A percentile compares a stretch with the other conserved stretches of the same genome.
Evolutionary conservation across 768 basidiomycete genomes (phyloP).

Genomic region (Cystofilobasidium capitatum): DNA sequence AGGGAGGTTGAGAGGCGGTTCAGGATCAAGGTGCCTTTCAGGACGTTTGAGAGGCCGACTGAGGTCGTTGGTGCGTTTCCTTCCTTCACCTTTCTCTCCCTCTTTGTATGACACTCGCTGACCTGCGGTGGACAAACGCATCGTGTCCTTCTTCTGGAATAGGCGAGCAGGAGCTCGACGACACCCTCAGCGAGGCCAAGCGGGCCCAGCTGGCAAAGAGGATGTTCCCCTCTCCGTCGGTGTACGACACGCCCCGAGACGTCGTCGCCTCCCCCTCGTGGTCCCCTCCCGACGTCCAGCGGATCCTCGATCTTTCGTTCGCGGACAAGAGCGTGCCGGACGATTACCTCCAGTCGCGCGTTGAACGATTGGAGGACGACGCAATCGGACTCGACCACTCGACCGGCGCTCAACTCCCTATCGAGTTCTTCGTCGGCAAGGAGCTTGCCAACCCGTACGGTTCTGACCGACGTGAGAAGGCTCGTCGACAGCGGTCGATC

Average conservation of each 20-base stretch:
- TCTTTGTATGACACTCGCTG: no score
- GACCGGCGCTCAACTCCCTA: neutral
- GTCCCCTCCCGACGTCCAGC: neutral
- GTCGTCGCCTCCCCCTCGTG: neutral
- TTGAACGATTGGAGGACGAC: neutral
- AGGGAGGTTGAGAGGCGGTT: neutral
- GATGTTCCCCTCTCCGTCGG: neutral
- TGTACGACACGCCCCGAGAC: neutral
- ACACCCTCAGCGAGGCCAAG: no score
- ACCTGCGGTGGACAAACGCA: no score
- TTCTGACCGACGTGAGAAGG: neutral
- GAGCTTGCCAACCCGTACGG: conserved; percentile 11
- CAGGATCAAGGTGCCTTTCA: neutral
- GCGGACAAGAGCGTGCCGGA: neutral
- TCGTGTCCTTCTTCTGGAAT: no score
- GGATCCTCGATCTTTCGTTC: neutral
- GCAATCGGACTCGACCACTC: neutral
- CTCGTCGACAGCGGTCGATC: no score
- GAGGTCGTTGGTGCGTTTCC: neutral
- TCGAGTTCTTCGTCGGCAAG: neutral
- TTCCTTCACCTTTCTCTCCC: neutral
- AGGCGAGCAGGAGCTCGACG: no score
- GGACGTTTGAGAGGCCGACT: no score
- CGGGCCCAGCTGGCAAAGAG: no score
- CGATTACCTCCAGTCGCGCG: neutral